These are phyloP conservation scores for Mucor racemosus DNA, from an alignment of 371 early-diverging fungal genomes.

Conservation along the genomic window DNA sequence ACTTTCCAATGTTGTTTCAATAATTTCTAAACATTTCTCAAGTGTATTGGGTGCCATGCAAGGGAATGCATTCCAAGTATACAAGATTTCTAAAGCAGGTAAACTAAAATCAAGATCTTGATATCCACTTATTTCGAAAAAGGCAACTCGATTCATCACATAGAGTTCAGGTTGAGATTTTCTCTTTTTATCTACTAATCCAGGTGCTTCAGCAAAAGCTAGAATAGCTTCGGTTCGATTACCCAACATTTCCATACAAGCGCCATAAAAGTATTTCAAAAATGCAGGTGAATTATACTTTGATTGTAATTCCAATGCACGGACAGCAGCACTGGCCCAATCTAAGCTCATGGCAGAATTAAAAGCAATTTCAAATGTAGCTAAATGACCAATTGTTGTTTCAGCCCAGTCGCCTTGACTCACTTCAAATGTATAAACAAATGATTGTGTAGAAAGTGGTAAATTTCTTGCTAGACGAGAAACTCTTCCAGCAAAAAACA, in stretches of 20 bases:
- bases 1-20: conserved; percentile 45
- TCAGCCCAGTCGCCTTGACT: conserved; percentile 57
- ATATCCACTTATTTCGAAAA: conserved; percentile 60
- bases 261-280: conserved; percentile 64
- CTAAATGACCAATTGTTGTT: conserved; percentile 45
- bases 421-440: conserved; percentile 50
- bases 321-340: conserved; percentile 55
- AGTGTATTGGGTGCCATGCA: conserved; percentile 53
- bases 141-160: conserved; percentile 53
- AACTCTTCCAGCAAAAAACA: conserved; percentile 66
- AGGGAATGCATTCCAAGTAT: conserved; percentile 62
- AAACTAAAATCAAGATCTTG: conserved; percentile 59
- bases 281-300: conserved; percentile 61
- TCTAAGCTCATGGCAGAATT: conserved; percentile 60
- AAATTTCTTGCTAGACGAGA: conserved; percentile 55
- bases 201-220: conserved; percentile 57
- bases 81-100: conserved; percentile 62
- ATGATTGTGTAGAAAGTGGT: conserved; percentile 54
- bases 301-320: conserved; percentile 48
- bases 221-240: conserved; percentile 54
- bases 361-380: conserved; percentile 65
- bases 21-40: conserved; percentile 40
- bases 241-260: conserved; percentile 58
- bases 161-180: conserved; percentile 62
- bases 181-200: conserved; percentile 53